phyloP scores from a whole-genome alignment of 495 filamentous ascomycete species.

The Aspergillus leporis region DNA sequence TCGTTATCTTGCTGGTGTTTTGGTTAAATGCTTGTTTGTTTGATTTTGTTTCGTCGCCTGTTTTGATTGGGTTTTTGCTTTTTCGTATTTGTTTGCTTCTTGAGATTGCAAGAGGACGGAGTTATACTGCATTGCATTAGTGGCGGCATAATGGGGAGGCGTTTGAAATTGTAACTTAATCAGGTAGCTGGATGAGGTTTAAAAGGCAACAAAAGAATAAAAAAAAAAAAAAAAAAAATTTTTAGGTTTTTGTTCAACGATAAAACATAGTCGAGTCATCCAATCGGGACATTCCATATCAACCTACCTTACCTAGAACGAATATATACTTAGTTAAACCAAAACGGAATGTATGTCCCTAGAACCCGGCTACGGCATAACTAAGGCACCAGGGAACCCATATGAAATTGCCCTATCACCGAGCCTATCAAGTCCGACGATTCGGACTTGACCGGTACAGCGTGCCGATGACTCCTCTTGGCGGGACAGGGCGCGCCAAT shows the following conservation, averaged over 20 bases:
- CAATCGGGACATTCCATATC: not conserved
- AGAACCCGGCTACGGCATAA: no score
- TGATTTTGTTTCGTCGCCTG: not conserved
- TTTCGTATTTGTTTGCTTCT: not conserved
- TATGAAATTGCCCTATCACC: no score
- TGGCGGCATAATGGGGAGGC: not conserved
- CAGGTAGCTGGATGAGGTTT: not conserved
- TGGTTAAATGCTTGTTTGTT: not conserved
- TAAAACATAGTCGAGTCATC: not conserved
- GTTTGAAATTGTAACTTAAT: not conserved
- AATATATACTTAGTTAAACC: no score
- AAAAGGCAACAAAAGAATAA: not conserved
- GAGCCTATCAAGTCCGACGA: no score
- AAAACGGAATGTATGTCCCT: no score
- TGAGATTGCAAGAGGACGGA: not conserved
- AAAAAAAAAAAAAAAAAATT: not conserved
- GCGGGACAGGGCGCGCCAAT: not conserved
- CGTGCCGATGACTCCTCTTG: conserved; percentile 12
- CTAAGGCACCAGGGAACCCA: no score
- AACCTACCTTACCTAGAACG: no score
- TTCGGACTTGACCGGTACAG: conserved; percentile 1
- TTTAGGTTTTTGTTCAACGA: no score
- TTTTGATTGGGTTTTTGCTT: not conserved
- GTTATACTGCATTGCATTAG: not conserved
- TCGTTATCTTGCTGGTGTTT: not conserved